Percentiles rank a stretch among this genome's conserved stretches.
Evolutionary conservation across 352 stramenopile species (phyloP).

Genomic region (Phytophthora crassamura): DNA sequence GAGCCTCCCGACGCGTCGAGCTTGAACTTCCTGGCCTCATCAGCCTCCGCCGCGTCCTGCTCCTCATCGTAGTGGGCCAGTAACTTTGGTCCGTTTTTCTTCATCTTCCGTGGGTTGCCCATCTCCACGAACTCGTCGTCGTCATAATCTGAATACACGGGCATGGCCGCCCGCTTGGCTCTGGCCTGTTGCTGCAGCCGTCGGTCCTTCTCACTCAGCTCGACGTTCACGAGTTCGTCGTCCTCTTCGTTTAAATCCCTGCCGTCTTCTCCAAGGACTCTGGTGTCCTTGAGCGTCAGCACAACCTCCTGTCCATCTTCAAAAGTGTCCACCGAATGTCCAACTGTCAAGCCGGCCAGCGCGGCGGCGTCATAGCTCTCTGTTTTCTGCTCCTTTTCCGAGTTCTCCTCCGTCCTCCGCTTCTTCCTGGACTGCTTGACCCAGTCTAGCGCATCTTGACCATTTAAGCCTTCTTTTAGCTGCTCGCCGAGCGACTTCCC

Average conservation of each 20-base stretch:
- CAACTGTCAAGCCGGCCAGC: conserved; percentile 91
- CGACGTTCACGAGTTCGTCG: conserved; percentile 88
- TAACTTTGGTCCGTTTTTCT: conserved; percentile 51
- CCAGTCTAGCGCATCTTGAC: conserved; percentile 64
- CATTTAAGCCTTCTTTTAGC: conserved; percentile 43
- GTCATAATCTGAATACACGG: conserved; percentile 95
- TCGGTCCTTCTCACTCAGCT: conserved; percentile 77
- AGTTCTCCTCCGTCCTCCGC: conserved; percentile 21
- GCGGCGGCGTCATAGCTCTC: conserved; percentile 71
- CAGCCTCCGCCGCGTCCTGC: conserved; percentile 49
- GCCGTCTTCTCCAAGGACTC: conserved; percentile 83
- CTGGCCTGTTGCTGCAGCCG: conserved; percentile 50
- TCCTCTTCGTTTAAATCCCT: conserved; percentile 83
- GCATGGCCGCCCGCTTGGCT: conserved; percentile 56
- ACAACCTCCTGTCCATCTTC: conserved; percentile 93
- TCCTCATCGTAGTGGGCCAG: conserved; percentile 93
- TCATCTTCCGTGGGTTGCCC: conserved; percentile 45
- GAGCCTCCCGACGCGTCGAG: conserved; percentile 53
- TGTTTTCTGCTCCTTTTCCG: conserved; percentile 21
- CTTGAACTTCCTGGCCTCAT: conserved; percentile 62
- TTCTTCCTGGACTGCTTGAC: conserved; percentile 60
- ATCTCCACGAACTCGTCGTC: conserved; percentile 97
- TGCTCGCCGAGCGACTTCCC: conserved; percentile 82
- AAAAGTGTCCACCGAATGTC: conserved; percentile 89
- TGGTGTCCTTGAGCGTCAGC: conserved; percentile 94